A percentile compares a stretch with the other conserved stretches of the same genome.
These are phyloP conservation scores for Posidonia australis DNA, from an alignment of 106 monocot genomes.

Conservation along the genomic window DNA sequence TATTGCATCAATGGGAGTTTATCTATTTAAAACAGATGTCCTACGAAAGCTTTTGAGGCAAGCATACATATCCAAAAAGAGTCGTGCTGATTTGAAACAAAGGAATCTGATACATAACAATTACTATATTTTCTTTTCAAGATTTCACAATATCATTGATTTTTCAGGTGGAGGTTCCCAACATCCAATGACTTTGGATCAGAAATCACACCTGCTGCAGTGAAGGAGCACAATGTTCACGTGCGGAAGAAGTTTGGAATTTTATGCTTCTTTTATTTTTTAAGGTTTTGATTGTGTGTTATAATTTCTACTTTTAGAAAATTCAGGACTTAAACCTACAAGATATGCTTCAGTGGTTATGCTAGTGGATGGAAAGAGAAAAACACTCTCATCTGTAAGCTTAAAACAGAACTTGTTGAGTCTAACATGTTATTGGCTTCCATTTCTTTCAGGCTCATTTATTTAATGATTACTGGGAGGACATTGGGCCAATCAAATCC, in stretches of 20 bases:
- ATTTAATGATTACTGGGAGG: slow-evolving; percentile 91
- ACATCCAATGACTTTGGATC: slow-evolving; percentile 90
- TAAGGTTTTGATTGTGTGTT: too few species aligned
- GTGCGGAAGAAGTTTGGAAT: too few species aligned
- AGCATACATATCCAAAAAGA: too few species aligned
- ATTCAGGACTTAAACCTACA: too few species aligned
- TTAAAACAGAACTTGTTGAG: too few species aligned
- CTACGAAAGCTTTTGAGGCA: slow-evolving; percentile 77
- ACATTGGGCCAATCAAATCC: slow-evolving; percentile 78
- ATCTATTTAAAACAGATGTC: slow-evolving; percentile 63
- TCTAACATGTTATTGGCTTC: background rate
- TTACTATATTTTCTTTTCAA: slow-evolving; percentile 3
- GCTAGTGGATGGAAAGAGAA: too few species aligned
- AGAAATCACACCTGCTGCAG: slow-evolving; percentile 79
- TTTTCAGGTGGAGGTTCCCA: slow-evolving; percentile 68
- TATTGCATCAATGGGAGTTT: slow-evolving; percentile 94
- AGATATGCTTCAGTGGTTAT: too few species aligned
- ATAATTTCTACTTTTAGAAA: too few species aligned
- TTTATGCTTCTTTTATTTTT: too few species aligned
- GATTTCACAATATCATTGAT: background rate
- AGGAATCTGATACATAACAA: too few species aligned
- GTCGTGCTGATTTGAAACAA: too few species aligned
- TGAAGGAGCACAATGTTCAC: slow-evolving; percentile 73
- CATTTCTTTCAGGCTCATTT: slow-evolving; percentile 53
- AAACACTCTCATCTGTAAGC: too few species aligned